These are phyloP conservation scores for Inonotus hispidus DNA, from an alignment of 1,284 basidiomycete genomes.

Conservation along the genomic window DNA sequence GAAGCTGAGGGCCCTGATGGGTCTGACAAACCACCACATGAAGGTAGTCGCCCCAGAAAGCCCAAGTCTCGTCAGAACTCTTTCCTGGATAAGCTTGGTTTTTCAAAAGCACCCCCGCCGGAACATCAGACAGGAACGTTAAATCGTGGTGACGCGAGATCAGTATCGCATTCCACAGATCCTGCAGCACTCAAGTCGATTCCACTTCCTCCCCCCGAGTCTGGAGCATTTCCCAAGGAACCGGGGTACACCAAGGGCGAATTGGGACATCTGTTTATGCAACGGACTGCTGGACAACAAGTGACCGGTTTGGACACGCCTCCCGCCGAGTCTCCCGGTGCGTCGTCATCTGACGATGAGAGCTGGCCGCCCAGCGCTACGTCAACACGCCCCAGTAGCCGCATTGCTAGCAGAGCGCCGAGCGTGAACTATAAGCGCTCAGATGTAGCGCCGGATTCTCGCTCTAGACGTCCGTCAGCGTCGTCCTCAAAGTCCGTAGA, in stretches of 20 bases:
- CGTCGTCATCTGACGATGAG: slow-evolving; percentile 51
- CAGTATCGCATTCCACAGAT: slow-evolving; percentile 20
- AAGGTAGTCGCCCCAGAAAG: slow-evolving; percentile 21
- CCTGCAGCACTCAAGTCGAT: slow-evolving; percentile 25
- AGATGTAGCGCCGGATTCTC: slow-evolving; percentile 39
- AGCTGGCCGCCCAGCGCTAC: slow-evolving; percentile 48
- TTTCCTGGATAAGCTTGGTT: slow-evolving; percentile 23
- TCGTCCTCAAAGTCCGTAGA: slow-evolving; percentile 10
- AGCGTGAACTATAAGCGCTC: slow-evolving; percentile 52
- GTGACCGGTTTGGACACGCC: slow-evolving; percentile 34
- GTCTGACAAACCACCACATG: slow-evolving; percentile 54
- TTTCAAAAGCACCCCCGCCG: slow-evolving; percentile 12
- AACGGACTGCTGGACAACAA: slow-evolving; percentile 26
- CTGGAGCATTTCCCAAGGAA: slow-evolving; percentile 45
- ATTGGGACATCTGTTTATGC: slow-evolving; percentile 38
- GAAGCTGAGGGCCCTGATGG: slow-evolving; percentile 54
- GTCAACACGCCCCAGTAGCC: slow-evolving; percentile 51
- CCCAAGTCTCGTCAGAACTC: slow-evolving; percentile 8
- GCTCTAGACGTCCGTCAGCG: slow-evolving; percentile 29
- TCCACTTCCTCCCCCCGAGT: slow-evolving; percentile 53
- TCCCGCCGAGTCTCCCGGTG: slow-evolving; percentile 34
- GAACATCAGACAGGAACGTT: slow-evolving; percentile 16
- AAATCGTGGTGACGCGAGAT: slow-evolving; percentile 24
- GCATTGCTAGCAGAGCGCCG: slow-evolving; percentile 42
- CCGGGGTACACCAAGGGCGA: slow-evolving; percentile 47